Base-by-base conservation (phyloP, 805 yeast genomes). In the Priceomyces medius region DNA sequence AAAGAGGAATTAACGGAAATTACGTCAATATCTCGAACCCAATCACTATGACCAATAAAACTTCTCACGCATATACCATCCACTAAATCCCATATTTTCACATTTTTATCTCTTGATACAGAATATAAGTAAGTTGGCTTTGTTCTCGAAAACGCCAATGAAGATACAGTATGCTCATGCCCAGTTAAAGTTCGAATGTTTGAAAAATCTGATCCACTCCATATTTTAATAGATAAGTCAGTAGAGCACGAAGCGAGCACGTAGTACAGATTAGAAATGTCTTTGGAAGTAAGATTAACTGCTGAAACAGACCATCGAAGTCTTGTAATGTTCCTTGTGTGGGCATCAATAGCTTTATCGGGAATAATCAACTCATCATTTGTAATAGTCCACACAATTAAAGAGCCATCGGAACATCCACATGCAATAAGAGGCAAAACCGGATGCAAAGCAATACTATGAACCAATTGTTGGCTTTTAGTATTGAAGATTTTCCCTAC, bases 111-210 rank as follows among this genome's bases (percentile, higher is more conserved):
- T 43, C 90, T 66, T 1, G 88, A 81, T 21, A 80, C 79, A 9
- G 84, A 77, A 40, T 81, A 76, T 13, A 83, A 55, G 12, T 68
- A 68, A 20, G 65, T 63, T 2, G 80, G 76, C 24, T 73, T 64
- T 3, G 67, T 54, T 3, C 55, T 61, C 14, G 79, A 72, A 55
- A 85, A 82, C 10, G 67, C 64, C 6, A 87, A 67, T 0, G 78
- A 65, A 0, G 95, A 85, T 0, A 90, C 80, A 1, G 93, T 79
- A 58, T 90, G 96, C 45, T 88, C 95, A 63, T 90, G 98, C 9
- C 97, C 97, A 0, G 81, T 64, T 17, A 90, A 62, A 0, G 88
- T 80, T 27, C 88, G 71, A 1, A 79, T 56, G 34, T 83, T 76
- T 31, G 70, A 72, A 53, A 76, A 75, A 16, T 51, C 44, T 10